phyloP scores from a whole-genome alignment of 257 asterid genomes.

The Petrea volubilis region DNA sequence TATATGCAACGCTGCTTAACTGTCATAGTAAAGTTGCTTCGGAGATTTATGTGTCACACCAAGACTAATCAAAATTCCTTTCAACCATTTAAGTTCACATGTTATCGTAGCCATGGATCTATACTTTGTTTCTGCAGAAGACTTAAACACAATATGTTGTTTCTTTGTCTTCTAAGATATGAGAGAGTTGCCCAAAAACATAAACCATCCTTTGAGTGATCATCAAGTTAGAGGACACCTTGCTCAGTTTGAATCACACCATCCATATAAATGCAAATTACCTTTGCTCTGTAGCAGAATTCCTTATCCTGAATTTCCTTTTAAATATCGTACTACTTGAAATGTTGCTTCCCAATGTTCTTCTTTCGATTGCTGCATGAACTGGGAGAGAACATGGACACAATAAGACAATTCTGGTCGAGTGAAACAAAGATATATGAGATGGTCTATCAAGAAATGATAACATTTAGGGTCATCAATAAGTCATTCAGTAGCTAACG shows the following conservation, averaged over 20 bases:
- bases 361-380: too few relatives aligned
- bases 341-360: too few relatives aligned
- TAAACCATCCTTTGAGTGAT: neutral
- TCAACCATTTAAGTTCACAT: slow-evolving; percentile 6
- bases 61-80: neutral
- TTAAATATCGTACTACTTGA: too few relatives aligned
- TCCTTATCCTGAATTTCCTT: slow-evolving; percentile 8
- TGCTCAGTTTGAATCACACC: slow-evolving; percentile 22
- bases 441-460: too few relatives aligned
- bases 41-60: neutral
- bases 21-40: neutral
- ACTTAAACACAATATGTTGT: neutral
- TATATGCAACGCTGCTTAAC: neutral
- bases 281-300: neutral
- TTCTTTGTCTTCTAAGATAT: slow-evolving; percentile 20
- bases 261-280: neutral
- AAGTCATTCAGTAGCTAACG: neutral
- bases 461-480: too few relatives aligned
- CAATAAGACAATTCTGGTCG: too few relatives aligned
- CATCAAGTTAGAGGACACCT: slow-evolving; percentile 15
- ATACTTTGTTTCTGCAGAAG: too few relatives aligned
- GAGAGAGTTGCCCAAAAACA: neutral
- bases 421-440: too few relatives aligned
- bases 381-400: too few relatives aligned
- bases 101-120: neutral